Evolutionary conservation across 805 yeast genomes (phyloP).

Genomic region (Hanseniaspora taiwanica): DNA sequence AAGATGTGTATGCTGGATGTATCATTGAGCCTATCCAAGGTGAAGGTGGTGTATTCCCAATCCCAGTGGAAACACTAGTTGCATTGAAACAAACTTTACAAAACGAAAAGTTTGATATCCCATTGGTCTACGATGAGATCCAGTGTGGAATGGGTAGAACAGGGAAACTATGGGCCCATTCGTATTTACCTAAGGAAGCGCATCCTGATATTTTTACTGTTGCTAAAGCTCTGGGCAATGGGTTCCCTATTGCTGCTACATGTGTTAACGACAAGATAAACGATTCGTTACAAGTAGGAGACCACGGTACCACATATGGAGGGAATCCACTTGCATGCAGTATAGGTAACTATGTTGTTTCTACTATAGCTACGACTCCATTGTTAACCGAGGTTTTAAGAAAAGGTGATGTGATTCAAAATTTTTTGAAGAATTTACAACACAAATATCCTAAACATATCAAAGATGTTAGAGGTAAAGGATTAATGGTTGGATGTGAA

Average conservation of each 20-base stretch:
- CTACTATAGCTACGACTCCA: constrained; percentile 43
- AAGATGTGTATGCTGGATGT: constrained; percentile 59
- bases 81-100: constrained; percentile 55
- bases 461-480: constrained; percentile 71
- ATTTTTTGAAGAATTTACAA: constrained; percentile 35
- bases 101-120: constrained; percentile 40
- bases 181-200: constrained; percentile 56
- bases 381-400: constrained; percentile 48
- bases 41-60: constrained; percentile 84
- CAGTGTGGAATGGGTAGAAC: constrained; percentile 94
- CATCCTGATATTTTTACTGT: constrained; percentile 90
- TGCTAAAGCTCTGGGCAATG: constrained; percentile 96
- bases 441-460: constrained; percentile 48
- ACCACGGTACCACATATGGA: constrained; percentile 96
- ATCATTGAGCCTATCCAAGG: constrained; percentile 97
- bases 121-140: constrained; percentile 86
- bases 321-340: constrained; percentile 90
- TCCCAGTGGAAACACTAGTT: constrained; percentile 48
- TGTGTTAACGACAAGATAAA: constrained; percentile 75
- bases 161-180: constrained; percentile 90
- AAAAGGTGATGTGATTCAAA: constrained; percentile 44
- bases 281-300: constrained; percentile 65
- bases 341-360: constrained; percentile 65
- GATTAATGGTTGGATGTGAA: constrained; percentile 76
- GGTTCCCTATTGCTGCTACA: constrained; percentile 92